These are phyloP conservation scores for Cordyceps pruinosa DNA, from an alignment of 2,329 filamentous ascomycete genomes.

Conservation along the genomic window DNA sequence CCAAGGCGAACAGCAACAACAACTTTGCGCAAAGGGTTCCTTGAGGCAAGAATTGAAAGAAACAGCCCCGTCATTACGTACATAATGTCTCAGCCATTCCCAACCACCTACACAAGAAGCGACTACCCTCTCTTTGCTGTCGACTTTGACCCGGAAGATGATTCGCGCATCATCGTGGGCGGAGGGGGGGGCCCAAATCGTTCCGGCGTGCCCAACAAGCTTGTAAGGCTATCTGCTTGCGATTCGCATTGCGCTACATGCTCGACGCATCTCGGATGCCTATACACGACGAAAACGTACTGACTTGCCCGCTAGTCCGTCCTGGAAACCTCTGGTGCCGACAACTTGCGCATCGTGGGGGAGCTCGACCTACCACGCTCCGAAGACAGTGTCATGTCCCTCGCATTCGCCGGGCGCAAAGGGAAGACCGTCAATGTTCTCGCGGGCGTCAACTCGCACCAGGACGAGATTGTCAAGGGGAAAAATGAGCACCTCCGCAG, in stretches of 20 bases:
- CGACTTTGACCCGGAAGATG: constrained; percentile 79
- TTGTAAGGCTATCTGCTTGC: constrained; percentile 47
- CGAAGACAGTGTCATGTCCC: constrained; percentile 83
- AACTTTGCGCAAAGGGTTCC: background rate
- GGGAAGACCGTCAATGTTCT: constrained; percentile 49
- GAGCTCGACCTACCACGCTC: constrained; percentile 74
- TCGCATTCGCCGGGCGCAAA: constrained; percentile 61
- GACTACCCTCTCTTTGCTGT: constrained; percentile 81
- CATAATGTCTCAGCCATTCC: constrained; percentile 34
- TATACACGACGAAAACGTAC: background rate
- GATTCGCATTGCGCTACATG: background rate
- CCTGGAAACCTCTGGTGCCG: constrained; percentile 60
- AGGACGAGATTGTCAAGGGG: constrained; percentile 62
- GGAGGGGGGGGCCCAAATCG: constrained; percentile 80
- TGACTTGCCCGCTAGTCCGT: constrained; percentile 45
- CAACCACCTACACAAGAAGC: constrained; percentile 57
- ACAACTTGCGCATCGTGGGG: constrained; percentile 56
- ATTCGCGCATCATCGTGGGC: constrained; percentile 69
- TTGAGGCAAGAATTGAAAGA: background rate
- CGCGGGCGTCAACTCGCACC: constrained; percentile 79
- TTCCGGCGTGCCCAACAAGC: constrained; percentile 80
- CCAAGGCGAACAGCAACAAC: background rate
- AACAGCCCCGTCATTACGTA: background rate
- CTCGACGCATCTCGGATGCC: background rate
- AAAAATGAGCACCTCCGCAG: constrained; percentile 80